Base-by-base conservation (phyloP, 495 filamentous ascomycete genomes). In the Neurospora pannonica region DNA sequence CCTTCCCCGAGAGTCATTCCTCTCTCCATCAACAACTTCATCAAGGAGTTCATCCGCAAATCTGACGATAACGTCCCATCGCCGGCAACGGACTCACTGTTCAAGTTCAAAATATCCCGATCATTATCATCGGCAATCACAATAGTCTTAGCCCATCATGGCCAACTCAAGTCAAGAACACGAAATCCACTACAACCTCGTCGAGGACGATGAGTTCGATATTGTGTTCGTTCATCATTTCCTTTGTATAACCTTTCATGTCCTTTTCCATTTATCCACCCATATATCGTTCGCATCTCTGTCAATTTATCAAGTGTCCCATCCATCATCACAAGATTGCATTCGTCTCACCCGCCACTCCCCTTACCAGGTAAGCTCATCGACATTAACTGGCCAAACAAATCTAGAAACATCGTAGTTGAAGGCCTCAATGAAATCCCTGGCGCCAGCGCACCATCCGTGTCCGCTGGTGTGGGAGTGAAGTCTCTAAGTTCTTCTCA, bases 121-220 rank as follows among this genome's bases (percentile, higher is more conserved):
- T 21, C 6, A 46, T 46, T 19, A 24, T 54, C 10, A 31, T 31
- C 48, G 9, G 39, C 8, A 40, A 9, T 15, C 8, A 17, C 48
- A 60, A 28, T 11, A 13, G 13, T 24, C 54, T 31, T 34, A 17
- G 15, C 54, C 54, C 28, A 19, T 67, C 54, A 67, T 67, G 54
- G 7, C 54, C 54, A 34, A 67, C 13, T 34, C 54, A 10, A 7
- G 6, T 62, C 54, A 62, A 62, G 24, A 17, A 62, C 11, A 67
- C 73, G 78, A 78, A 7, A 70, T 76, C 34, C 69, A 78, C 21
- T 74, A 85, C 72, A 81, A 79, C 71, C 75, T 86, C 54, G 80
- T 86, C 34, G 40, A 82, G 38, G 81, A 83, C 48, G 83, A 85
- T 19, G 85, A 86, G 75, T 86, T 86, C 67, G 85, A 86, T 77